Conservation (phyloP, 1,284 basidiomycete genomes). For the Puccinia novopanici region DNA sequence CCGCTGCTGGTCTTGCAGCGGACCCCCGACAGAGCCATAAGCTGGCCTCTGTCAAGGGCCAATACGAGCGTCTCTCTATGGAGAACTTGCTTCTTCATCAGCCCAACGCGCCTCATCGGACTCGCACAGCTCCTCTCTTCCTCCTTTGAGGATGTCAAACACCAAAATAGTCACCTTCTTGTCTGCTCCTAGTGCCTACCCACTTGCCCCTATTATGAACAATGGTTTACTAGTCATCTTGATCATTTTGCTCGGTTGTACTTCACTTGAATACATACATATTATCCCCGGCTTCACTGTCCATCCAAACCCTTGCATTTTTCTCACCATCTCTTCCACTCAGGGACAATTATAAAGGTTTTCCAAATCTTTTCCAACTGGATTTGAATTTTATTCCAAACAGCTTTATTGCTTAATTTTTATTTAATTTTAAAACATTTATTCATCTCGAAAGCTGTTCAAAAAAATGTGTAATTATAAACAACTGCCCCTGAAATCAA, state of each 20-base stretch:
- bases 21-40: neutral
- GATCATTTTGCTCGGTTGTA: neutral
- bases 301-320: too few relatives aligned
- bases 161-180: neutral
- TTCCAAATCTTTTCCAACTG: too few relatives aligned
- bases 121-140: neutral
- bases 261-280: too few relatives aligned
- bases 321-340: too few relatives aligned
- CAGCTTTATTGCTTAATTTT: too few relatives aligned
- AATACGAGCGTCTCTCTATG: conserved; percentile 21
- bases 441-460: too few relatives aligned
- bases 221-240: neutral
- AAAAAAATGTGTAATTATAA: too few relatives aligned
- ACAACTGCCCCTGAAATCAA: too few relatives aligned
- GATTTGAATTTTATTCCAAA: too few relatives aligned
- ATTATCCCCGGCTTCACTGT: too few relatives aligned
- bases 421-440: too few relatives aligned
- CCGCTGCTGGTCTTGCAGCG: neutral
- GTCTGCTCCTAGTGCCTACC: neutral
- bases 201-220: neutral
- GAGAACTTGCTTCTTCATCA: neutral
- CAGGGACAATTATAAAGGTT: too few relatives aligned
- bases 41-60: neutral
- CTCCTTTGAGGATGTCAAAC: neutral
- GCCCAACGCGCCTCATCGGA: neutral